Evolutionary conservation across 2,329 filamentous ascomycete species (phyloP).

Genomic region (Pleurostoma richardsiae): DNA sequence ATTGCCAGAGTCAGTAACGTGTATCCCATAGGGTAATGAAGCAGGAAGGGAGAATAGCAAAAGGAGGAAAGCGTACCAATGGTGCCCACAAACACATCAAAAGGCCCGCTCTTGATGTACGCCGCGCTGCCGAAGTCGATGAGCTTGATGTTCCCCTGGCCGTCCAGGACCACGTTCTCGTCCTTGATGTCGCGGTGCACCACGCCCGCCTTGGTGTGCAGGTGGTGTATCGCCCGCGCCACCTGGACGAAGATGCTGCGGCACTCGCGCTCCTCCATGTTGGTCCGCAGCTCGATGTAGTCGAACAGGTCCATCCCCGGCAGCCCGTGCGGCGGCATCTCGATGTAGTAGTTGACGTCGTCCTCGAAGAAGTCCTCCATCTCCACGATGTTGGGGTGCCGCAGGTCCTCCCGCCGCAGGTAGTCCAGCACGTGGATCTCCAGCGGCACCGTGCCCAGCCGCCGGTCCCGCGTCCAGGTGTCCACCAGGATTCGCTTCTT

Average conservation of each 20-base stretch:
- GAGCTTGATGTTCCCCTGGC: conserved; percentile 90
- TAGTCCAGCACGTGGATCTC: conserved; percentile 98
- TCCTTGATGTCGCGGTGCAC: conserved; percentile 99
- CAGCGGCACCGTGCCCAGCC: conserved; percentile 87
- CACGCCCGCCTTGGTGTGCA: conserved; percentile 85
- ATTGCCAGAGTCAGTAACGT: neutral
- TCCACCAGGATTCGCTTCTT: conserved; percentile 95
- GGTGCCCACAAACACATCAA: conserved; percentile 97
- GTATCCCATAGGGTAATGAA: neutral
- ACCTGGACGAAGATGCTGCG: conserved; percentile 95
- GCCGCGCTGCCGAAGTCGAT: conserved; percentile 98
- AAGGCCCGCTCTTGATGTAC: conserved; percentile 96
- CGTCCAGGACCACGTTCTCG: conserved; percentile 94
- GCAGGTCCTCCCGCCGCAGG: conserved; percentile 66
- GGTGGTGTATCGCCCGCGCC: conserved; percentile 79
- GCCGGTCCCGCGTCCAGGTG: conserved; percentile 93
- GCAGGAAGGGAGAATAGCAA: neutral
- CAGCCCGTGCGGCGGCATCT: conserved; percentile 91
- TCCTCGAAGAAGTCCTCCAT: conserved; percentile 75
- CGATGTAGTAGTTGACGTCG: conserved; percentile 94
- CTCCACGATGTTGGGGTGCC: conserved; percentile 66
- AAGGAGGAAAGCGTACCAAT: conserved; percentile 65
- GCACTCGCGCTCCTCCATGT: conserved; percentile 94
- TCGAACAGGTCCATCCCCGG: conserved; percentile 99
- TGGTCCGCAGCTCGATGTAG: conserved; percentile 93